A percentile compares a stretch with the other conserved stretches of the same genome.
These are phyloP conservation scores for Liquidambar formosana DNA, from an alignment of 164 flowering plant species.

Conservation along the genomic window DNA sequence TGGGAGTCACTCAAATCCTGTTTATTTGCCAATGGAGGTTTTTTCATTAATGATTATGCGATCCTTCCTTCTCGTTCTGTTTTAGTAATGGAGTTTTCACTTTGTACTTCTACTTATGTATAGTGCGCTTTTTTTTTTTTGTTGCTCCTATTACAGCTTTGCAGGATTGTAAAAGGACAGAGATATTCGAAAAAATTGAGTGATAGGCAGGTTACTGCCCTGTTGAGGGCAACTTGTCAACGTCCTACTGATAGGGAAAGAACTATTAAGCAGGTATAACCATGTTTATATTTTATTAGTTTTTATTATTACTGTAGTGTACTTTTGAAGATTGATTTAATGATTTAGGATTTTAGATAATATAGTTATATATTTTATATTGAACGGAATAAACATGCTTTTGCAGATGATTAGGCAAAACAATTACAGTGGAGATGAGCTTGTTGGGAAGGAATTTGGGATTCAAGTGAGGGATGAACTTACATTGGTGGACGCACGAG, in stretches of 20 bases:
- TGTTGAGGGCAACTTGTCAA: slow-evolving; percentile 67
- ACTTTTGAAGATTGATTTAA: no score
- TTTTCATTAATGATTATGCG: background rate
- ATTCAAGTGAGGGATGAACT: slow-evolving; percentile 10
- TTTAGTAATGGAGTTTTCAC: background rate
- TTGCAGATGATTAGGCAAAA: slow-evolving; percentile 47
- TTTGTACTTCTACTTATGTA: background rate
- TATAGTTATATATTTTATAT: no score
- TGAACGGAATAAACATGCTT: no score
- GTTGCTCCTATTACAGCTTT: no score
- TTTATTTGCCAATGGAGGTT: slow-evolving; percentile 59
- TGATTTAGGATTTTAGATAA: no score
- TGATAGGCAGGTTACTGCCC: slow-evolving; percentile 61
- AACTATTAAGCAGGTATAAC: slow-evolving; percentile 26
- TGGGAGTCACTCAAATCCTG: slow-evolving; percentile 43
- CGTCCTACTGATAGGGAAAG: slow-evolving; percentile 33
- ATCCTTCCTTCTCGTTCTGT: background rate
- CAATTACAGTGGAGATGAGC: slow-evolving; percentile 20
- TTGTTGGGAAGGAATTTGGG: no score
- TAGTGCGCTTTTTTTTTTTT: no score
- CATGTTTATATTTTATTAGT: background rate
- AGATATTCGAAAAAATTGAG: slow-evolving; percentile 13
- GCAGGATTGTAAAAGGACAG: no score
- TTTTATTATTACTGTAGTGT: background rate
- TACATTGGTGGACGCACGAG: slow-evolving; percentile 10